Conservation (phyloP, 2,329 filamentous ascomycete genomes). For the Colletotrichum aenigma region DNA sequence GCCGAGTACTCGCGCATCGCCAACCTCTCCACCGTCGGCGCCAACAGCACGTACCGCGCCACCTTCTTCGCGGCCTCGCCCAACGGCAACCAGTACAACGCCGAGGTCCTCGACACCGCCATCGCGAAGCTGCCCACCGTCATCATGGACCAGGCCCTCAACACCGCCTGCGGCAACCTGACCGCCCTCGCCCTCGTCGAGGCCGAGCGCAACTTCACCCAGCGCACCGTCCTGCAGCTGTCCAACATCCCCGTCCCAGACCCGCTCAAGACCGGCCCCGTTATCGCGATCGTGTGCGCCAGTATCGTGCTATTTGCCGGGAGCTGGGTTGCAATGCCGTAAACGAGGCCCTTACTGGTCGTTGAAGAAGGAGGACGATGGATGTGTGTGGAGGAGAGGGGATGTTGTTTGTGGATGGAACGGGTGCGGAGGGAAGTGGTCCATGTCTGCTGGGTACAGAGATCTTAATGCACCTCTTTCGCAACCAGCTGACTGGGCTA, state of each 20-base stretch:
- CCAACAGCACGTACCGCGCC: constrained; percentile 49
- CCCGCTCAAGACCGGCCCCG: not conserved
- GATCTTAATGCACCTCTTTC: not conserved
- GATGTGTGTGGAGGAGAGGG: not conserved
- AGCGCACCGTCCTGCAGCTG: constrained; percentile 41
- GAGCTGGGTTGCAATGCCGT: constrained; percentile 10
- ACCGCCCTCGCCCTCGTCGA: constrained; percentile 46
- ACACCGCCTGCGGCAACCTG: constrained; percentile 49
- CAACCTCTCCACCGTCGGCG: constrained; percentile 50
- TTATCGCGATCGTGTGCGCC: not conserved
- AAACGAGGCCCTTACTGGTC: not conserved
- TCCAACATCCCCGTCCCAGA: constrained; percentile 21
- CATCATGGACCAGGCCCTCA: constrained; percentile 42
- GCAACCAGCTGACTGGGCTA: not conserved
- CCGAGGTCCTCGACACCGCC: constrained; percentile 45
- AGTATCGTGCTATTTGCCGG: not conserved
- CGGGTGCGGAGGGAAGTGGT: not conserved
- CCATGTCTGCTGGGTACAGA: not conserved
- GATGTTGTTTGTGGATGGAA: not conserved
- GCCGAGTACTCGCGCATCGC: constrained; percentile 47
- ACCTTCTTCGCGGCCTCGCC: constrained; percentile 47
- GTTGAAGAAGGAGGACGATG: not conserved
- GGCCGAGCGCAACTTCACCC: constrained; percentile 48
- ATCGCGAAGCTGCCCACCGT: constrained; percentile 38
- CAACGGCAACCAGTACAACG: constrained; percentile 41